Conservation (phyloP, 495 filamentous ascomycete species). For the Aspergillus funiculosus region DNA sequence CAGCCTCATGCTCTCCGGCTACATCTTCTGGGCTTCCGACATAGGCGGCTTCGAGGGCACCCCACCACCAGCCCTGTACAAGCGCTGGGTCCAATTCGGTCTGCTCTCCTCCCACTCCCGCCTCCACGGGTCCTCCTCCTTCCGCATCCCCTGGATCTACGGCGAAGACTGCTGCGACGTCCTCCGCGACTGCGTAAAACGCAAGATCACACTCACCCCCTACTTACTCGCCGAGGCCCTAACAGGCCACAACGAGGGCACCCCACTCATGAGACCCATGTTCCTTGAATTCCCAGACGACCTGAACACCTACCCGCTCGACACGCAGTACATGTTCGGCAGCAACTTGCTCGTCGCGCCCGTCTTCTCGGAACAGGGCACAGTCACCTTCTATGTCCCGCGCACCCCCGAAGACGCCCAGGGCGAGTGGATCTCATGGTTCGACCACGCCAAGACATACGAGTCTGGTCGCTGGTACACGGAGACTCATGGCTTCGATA, state of each 20-base stretch:
- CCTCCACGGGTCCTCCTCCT: constrained; percentile 60
- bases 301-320: constrained; percentile 55
- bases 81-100: constrained; percentile 70
- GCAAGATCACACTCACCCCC: constrained; percentile 59
- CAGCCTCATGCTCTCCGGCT: constrained; percentile 58
- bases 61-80: constrained; percentile 63
- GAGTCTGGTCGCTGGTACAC: constrained; percentile 39
- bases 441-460: constrained; percentile 38
- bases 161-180: constrained; percentile 57
- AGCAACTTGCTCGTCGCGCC: constrained; percentile 53
- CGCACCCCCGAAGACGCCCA: constrained; percentile 25
- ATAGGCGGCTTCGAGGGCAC: constrained; percentile 70
- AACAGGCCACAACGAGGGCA: constrained; percentile 37
- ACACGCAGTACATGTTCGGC: constrained; percentile 64
- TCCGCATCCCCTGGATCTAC: constrained; percentile 68
- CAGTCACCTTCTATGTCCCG: constrained; percentile 59
- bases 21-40: constrained; percentile 64
- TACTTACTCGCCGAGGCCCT: constrained; percentile 55
- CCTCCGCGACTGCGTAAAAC: constrained; percentile 50
- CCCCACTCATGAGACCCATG: constrained; percentile 54
- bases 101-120: constrained; percentile 62
- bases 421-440: constrained; percentile 50
- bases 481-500: constrained; percentile 40
- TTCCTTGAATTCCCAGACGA: constrained; percentile 63
- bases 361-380: constrained; percentile 53